These are phyloP conservation scores for Annulohypoxylon maeteangense DNA, from an alignment of 495 filamentous ascomycete genomes.

Conservation along the genomic window DNA sequence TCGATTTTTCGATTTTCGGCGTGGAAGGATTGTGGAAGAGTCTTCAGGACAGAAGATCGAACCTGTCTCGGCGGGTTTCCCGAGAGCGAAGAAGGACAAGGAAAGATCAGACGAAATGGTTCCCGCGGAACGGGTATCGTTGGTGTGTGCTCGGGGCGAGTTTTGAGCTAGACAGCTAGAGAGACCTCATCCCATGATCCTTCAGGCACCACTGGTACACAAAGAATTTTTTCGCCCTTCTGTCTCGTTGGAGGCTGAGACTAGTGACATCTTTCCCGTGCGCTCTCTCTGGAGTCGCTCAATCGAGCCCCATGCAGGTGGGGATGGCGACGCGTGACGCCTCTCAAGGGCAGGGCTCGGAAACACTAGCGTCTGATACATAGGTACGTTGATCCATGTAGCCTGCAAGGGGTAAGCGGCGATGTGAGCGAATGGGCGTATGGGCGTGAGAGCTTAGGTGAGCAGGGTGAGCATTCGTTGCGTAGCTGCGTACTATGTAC, in stretches of 20 bases:
- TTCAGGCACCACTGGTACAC: background rate
- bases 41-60: slow-evolving; percentile 14
- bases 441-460: too few relatives aligned
- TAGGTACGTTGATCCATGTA: slow-evolving; percentile 12
- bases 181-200: background rate
- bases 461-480: too few relatives aligned
- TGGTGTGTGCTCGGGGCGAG: slow-evolving; percentile 3
- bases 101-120: slow-evolving; percentile 14
- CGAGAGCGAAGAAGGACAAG: background rate
- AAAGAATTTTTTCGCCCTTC: slow-evolving; percentile 11
- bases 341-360: slow-evolving; percentile 16
- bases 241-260: slow-evolving; percentile 38
- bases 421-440: too few relatives aligned
- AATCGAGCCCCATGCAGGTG: slow-evolving; percentile 21
- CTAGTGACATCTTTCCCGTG: slow-evolving; percentile 34
- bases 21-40: slow-evolving; percentile 21
- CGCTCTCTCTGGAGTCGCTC: slow-evolving; percentile 11
- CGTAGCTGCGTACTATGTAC: too few relatives aligned
- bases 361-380: slow-evolving; percentile 17
- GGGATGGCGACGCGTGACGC: slow-evolving; percentile 27
- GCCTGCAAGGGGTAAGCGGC: slow-evolving; percentile 25
- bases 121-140: slow-evolving; percentile 5
- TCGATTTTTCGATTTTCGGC: slow-evolving; percentile 2
- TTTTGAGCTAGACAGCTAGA: background rate
- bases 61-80: slow-evolving; percentile 20